Conservation (phyloP, 108 stramenopile species). For the Nitzschia sp. region DNA sequence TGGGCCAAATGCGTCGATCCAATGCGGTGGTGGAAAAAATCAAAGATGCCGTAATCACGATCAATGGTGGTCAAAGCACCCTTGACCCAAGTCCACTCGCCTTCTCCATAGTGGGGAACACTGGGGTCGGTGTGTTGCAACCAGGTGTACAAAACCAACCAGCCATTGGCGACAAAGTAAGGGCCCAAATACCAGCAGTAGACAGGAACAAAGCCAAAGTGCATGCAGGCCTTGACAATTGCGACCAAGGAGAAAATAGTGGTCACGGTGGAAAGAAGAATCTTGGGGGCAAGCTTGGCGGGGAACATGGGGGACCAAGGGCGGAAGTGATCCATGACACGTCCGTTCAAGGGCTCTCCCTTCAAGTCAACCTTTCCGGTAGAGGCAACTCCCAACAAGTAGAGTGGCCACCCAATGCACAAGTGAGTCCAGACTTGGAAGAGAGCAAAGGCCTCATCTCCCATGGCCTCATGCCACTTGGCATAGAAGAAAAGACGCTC, state of each 20-base stretch:
- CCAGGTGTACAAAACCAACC: slow-evolving; percentile 99
- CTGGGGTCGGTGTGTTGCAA: slow-evolving; percentile 98
- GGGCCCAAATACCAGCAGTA: slow-evolving; percentile 90
- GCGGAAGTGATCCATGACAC: slow-evolving; percentile 82
- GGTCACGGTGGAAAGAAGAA: slow-evolving; percentile 73
- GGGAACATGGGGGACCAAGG: slow-evolving; percentile 91
- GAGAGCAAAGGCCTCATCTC: slow-evolving; percentile 85
- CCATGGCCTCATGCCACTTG: slow-evolving; percentile 81
- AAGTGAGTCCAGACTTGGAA: slow-evolving; percentile 89
- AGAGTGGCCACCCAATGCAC: slow-evolving; percentile 87
- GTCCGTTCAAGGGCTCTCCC: slow-evolving; percentile 59
- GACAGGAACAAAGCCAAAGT: slow-evolving; percentile 81
- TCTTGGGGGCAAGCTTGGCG: slow-evolving; percentile 71
- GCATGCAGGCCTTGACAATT: slow-evolving; percentile 34
- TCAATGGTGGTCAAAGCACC: slow-evolving; percentile 98
- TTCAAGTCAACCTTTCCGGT: slow-evolving; percentile 75
- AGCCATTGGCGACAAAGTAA: slow-evolving; percentile 91
- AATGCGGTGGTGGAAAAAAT: slow-evolving; percentile 96
- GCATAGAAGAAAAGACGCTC: slow-evolving; percentile 76
- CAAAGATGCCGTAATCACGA: slow-evolving; percentile 94
- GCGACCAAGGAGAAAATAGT: slow-evolving; percentile 61
- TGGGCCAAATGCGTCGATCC: slow-evolving; percentile 97
- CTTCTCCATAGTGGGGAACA: slow-evolving; percentile 95
- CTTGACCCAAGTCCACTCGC: slow-evolving; percentile 97
- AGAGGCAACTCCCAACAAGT: slow-evolving; percentile 81